A percentile compares a stretch with the other conserved stretches of the same genome.
Evolutionary conservation across 2,329 filamentous ascomycete genomes (phyloP).

Genomic region (Zymoseptoria ardabiliae): DNA sequence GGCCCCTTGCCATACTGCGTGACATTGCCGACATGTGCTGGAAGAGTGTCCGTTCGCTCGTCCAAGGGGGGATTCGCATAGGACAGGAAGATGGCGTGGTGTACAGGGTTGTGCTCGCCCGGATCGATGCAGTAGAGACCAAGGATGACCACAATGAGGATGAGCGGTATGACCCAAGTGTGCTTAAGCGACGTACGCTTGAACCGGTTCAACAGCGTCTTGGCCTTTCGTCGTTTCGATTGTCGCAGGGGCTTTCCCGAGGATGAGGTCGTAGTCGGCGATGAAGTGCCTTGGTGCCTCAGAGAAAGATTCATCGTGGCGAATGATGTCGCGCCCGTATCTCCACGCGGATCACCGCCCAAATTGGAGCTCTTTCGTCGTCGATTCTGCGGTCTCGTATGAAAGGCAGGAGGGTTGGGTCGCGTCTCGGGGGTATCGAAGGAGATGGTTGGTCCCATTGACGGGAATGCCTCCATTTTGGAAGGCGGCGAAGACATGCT

Average conservation of each 20-base stretch:
- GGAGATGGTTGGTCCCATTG: background rate
- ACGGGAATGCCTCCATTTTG: conserved; percentile 12
- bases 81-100: conserved; percentile 81
- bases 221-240: conserved; percentile 42
- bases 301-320: conserved; percentile 34
- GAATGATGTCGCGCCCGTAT: conserved; percentile 45
- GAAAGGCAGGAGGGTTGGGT: background rate
- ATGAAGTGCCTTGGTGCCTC: conserved; percentile 5
- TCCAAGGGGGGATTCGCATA: conserved; percentile 54
- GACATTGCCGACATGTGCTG: conserved; percentile 36
- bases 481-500: background rate
- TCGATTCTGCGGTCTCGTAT: conserved; percentile 9
- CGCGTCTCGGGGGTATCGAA: conserved; percentile 5
- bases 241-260: conserved; percentile 24
- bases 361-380: conserved; percentile 34
- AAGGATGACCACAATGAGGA: conserved; percentile 58
- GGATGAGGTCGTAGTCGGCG: conserved; percentile 7
- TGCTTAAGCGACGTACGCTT: conserved; percentile 44
- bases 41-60: conserved; percentile 32
- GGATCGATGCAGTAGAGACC: conserved; percentile 68
- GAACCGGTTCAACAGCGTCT: conserved; percentile 38
- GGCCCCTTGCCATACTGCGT: conserved; percentile 80
- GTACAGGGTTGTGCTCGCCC: conserved; percentile 66
- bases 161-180: conserved; percentile 61
- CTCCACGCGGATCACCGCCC: conserved; percentile 46